phyloP scores from a whole-genome alignment of 2,329 filamentous ascomycete species.

The Hysterium pulicare region DNA sequence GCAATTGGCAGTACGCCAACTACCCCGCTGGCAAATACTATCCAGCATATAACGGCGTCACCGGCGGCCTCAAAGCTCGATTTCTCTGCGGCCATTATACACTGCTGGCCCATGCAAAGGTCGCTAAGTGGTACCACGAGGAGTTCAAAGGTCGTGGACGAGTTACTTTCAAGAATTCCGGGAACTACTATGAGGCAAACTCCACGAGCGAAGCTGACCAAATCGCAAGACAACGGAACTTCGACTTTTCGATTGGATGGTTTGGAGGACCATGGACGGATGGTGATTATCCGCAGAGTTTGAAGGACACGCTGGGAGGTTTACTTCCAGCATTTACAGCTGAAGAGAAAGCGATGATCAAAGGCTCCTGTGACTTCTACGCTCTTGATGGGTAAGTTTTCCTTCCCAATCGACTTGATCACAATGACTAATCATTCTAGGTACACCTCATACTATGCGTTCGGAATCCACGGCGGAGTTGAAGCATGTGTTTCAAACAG shows the following conservation, averaged over 20 bases:
- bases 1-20: slow-evolving; percentile 47
- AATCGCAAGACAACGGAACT: slow-evolving; percentile 38
- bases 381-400: slow-evolving; percentile 36
- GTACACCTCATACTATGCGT: slow-evolving; percentile 30
- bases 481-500: slow-evolving; percentile 42
- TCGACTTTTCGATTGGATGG: slow-evolving; percentile 44
- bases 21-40: slow-evolving; percentile 47
- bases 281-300: slow-evolving; percentile 39
- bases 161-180: slow-evolving; percentile 44
- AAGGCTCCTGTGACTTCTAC: slow-evolving; percentile 44
- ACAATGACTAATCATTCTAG: slow-evolving; percentile 7
- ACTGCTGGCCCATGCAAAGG: slow-evolving; percentile 42
- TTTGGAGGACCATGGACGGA: slow-evolving; percentile 48
- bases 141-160: slow-evolving; percentile 43
- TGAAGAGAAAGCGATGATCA: slow-evolving; percentile 41
- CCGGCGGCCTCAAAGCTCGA: slow-evolving; percentile 38
- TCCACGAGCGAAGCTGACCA: slow-evolving; percentile 34
- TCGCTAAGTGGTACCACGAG: slow-evolving; percentile 45
- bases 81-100: slow-evolving; percentile 46
- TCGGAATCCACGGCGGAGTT: slow-evolving; percentile 29
- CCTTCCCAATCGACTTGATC: not conserved
- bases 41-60: slow-evolving; percentile 43
- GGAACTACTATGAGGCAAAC: slow-evolving; percentile 41
- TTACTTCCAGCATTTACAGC: slow-evolving; percentile 37
- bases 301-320: slow-evolving; percentile 41